Percentiles rank a stretch among this genome's conserved stretches.
Conservation (phyloP, 2,329 filamentous ascomycete genomes). For the Aspergillus texensis region DNA sequence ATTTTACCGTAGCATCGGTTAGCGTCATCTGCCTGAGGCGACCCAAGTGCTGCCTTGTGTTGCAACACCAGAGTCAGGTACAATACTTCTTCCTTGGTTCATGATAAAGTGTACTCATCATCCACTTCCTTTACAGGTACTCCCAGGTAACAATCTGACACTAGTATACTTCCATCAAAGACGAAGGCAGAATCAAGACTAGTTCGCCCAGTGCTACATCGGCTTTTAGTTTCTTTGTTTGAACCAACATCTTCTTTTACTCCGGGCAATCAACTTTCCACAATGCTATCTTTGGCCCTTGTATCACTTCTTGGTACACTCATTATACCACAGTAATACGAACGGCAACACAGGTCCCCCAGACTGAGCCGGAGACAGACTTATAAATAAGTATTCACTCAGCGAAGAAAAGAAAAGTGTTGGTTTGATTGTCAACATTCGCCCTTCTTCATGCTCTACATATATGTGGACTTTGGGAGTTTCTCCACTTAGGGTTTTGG, state of each 20-base stretch:
- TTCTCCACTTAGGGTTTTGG: too few relatives aligned
- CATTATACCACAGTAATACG: neutral
- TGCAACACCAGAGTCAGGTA: neutral
- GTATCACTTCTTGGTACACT: neutral
- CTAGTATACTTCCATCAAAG: neutral
- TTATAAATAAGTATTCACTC: too few relatives aligned
- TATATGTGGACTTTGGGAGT: too few relatives aligned
- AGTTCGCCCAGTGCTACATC: neutral
- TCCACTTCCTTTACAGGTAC: too few relatives aligned
- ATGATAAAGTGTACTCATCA: neutral
- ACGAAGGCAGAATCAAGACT: neutral
- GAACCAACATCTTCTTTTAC: neutral
- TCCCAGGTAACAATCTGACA: too few relatives aligned
- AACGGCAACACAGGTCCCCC: too few relatives aligned
- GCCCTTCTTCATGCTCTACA: too few relatives aligned
- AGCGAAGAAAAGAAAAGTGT: too few relatives aligned
- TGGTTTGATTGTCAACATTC: too few relatives aligned
- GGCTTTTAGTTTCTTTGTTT: neutral
- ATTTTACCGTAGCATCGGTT: conserved; percentile 2
- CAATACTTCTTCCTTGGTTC: neutral
- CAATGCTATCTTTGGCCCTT: neutral
- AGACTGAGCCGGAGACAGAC: too few relatives aligned
- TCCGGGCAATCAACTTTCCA: neutral
- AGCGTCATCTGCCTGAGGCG: neutral
- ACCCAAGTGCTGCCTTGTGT: neutral